phyloP scores from a whole-genome alignment of 495 filamentous ascomycete genomes.

The Parmelia sp. region DNA sequence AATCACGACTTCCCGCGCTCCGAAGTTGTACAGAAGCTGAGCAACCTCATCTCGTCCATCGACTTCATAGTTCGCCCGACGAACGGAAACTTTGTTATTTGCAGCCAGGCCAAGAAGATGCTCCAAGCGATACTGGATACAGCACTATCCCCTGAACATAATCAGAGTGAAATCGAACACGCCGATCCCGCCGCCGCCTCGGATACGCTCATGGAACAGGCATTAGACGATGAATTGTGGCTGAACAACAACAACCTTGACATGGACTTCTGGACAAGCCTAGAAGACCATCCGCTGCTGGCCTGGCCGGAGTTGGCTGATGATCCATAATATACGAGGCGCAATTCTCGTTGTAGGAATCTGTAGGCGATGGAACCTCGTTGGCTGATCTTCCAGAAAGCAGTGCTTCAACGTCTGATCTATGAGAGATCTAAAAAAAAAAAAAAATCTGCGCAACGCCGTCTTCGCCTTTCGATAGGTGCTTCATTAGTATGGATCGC shows the following conservation, averaged over 20 bases:
- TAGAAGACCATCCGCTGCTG: not conserved
- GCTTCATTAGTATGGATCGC: no score
- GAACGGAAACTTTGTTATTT: slow-evolving; percentile 50
- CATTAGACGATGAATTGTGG: not conserved
- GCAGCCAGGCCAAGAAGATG: slow-evolving; percentile 42
- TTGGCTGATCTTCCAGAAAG: no score
- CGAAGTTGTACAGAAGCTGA: not conserved
- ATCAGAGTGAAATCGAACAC: not conserved
- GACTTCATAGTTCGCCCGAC: slow-evolving; percentile 29
- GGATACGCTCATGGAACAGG: not conserved
- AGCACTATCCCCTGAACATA: slow-evolving; percentile 23
- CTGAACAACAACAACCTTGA: not conserved
- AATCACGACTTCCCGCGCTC: not conserved
- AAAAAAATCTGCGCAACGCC: no score
- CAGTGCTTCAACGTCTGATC: no score
- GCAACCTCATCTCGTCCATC: not conserved
- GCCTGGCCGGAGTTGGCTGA: not conserved
- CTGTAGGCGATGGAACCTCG: no score
- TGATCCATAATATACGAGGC: no score
- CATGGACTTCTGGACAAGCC: not conserved
- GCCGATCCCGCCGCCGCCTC: not conserved
- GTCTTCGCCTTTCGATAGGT: no score
- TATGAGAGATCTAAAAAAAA: no score
- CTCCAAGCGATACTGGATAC: slow-evolving; percentile 40
- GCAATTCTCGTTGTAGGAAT: no score